A percentile compares a stretch with the other conserved stretches of the same genome.
phyloP scores from a whole-genome alignment of 768 basidiomycete genomes.

The Obba rivulosa region DNA sequence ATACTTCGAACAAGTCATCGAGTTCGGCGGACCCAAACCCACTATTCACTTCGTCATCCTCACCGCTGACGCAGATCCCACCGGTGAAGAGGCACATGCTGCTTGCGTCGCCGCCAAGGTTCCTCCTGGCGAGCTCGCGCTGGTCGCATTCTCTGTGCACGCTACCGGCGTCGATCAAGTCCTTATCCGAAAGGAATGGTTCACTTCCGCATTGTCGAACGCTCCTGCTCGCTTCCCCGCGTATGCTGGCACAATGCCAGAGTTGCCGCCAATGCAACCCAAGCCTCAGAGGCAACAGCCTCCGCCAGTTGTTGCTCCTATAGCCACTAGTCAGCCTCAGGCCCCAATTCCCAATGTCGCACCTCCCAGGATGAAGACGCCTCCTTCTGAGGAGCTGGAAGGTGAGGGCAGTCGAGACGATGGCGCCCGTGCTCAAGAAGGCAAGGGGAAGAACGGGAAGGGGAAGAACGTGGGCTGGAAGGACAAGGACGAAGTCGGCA shows the following conservation, averaged over 20 bases:
- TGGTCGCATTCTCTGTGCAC: constrained; percentile 87
- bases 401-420: constrained; percentile 61
- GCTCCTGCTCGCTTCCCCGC: constrained; percentile 60
- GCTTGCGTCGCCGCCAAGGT: constrained; percentile 82
- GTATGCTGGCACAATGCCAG: constrained; percentile 17
- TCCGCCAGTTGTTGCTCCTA: neutral
- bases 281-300: constrained; percentile 14
- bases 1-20: constrained; percentile 69
- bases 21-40: constrained; percentile 78
- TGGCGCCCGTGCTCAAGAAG: constrained; percentile 38
- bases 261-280: constrained; percentile 17
- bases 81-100: constrained; percentile 77
- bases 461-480: constrained; percentile 61
- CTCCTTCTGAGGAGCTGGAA: constrained; percentile 72
- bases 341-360: constrained; percentile 14
- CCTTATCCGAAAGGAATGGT: constrained; percentile 83
- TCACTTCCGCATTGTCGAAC: constrained; percentile 55
- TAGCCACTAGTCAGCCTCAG: constrained; percentile 9
- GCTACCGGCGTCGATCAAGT: constrained; percentile 87
- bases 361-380: constrained; percentile 47
- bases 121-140: constrained; percentile 66
- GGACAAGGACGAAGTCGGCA: constrained; percentile 41
- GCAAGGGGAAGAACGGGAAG: constrained; percentile 43
- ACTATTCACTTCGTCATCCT: constrained; percentile 89
- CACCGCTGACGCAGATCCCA: constrained; percentile 77